Conservation (phyloP, 2,329 filamentous ascomycete species). For the Corniculantispora saksenae region DNA sequence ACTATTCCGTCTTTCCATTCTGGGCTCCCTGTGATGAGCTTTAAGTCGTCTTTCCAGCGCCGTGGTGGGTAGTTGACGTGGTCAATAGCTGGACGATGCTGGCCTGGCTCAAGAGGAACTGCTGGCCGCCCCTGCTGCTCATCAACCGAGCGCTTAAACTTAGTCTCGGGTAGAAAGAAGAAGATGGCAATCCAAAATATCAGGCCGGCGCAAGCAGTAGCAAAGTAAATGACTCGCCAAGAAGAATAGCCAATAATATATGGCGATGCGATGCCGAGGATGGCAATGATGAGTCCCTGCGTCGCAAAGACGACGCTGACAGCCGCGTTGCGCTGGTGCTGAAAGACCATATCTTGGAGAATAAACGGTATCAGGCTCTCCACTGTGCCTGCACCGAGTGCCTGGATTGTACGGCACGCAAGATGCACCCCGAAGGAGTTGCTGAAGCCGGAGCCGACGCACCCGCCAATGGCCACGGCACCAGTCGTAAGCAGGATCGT, state of each 20-base stretch:
- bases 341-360: slow-evolving; percentile 41
- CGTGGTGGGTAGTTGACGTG: slow-evolving; percentile 28
- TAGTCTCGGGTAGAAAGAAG: slow-evolving; percentile 36
- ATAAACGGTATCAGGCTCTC: slow-evolving; percentile 40
- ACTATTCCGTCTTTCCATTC: slow-evolving; percentile 29
- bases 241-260: slow-evolving; percentile 32
- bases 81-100: slow-evolving; percentile 32
- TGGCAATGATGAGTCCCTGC: slow-evolving; percentile 33
- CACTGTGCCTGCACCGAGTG: slow-evolving; percentile 37
- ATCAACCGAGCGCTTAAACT: slow-evolving; percentile 32
- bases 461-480: slow-evolving; percentile 36
- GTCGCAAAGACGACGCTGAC: slow-evolving; percentile 33
- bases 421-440: slow-evolving; percentile 32
- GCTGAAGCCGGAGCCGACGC: slow-evolving; percentile 38
- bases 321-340: slow-evolving; percentile 39
- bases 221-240: slow-evolving; percentile 40
- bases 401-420: slow-evolving; percentile 36
- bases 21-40: slow-evolving; percentile 32
- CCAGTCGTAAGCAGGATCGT: slow-evolving; percentile 37
- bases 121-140: slow-evolving; percentile 27
- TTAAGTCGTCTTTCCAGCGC: slow-evolving; percentile 33
- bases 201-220: slow-evolving; percentile 33
- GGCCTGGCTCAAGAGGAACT: slow-evolving; percentile 22
- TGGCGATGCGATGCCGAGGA: slow-evolving; percentile 31
- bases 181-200: slow-evolving; percentile 37